These are phyloP conservation scores for Colletotrichum tofieldiae DNA, from an alignment of 2,329 filamentous ascomycete species.

Conservation along the genomic window DNA sequence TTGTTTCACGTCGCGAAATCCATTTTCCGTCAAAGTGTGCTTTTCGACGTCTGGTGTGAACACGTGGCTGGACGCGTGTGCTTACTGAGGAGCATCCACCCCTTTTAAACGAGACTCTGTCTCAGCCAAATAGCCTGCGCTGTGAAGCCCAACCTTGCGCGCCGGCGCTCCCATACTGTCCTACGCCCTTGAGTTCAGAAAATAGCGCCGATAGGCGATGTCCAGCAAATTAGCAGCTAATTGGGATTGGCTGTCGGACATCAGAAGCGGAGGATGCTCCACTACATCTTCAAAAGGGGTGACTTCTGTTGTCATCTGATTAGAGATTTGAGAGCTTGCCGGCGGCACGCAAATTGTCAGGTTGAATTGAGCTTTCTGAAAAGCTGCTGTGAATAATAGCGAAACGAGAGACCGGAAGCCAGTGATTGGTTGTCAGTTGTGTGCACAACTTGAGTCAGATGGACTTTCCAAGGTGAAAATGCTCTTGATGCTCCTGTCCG, in stretches of 20 bases:
- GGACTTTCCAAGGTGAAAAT: background rate
- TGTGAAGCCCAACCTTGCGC: background rate
- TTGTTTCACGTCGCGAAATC: slow-evolving; percentile 32
- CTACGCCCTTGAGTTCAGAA: background rate
- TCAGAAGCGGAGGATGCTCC: background rate
- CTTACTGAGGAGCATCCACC: slow-evolving; percentile 20
- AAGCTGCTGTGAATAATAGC: background rate
- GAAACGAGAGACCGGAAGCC: background rate
- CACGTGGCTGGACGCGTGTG: slow-evolving; percentile 40
- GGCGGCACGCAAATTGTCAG: background rate
- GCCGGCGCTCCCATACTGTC: background rate
- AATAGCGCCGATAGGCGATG: background rate
- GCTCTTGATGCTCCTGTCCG: background rate
- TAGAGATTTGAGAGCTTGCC: background rate
- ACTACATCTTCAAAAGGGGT: background rate
- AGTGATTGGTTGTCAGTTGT: background rate
- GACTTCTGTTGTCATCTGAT: background rate
- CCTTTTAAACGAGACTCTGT: background rate
- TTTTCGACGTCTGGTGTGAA: slow-evolving; percentile 11
- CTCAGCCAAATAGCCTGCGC: slow-evolving; percentile 6
- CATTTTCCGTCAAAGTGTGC: slow-evolving; percentile 25
- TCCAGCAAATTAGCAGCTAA: background rate
- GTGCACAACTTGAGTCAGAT: background rate
- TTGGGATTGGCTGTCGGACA: background rate
- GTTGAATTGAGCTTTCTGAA: background rate